A percentile compares a stretch with the other conserved stretches of the same genome.
Evolutionary conservation across 768 basidiomycete genomes (phyloP).

Genomic region (Goffeauzyma gilvescens): DNA sequence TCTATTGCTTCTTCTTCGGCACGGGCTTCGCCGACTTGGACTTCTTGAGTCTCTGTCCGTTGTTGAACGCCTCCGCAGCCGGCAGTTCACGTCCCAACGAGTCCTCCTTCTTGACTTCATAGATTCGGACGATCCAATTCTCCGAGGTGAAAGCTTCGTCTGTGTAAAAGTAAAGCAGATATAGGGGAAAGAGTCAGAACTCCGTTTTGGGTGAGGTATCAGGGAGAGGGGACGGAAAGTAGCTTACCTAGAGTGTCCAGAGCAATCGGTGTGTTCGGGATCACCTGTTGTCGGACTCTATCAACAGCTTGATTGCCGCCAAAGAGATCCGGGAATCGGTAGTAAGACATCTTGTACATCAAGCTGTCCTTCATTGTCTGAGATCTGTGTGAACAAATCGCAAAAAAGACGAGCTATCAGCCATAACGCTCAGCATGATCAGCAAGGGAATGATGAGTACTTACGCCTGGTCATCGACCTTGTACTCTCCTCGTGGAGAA

Average conservation of each 20-base stretch:
- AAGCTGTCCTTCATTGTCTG: conserved; percentile 79
- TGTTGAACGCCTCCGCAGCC: conserved; percentile 61
- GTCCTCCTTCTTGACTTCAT: conserved; percentile 86
- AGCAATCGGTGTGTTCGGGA: conserved; percentile 58
- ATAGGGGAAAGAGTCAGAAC: neutral
- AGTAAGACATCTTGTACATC: conserved; percentile 99
- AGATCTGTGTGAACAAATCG: too few species aligned
- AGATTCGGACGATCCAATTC: conserved; percentile 99
- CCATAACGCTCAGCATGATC: neutral
- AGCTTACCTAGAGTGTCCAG: conserved; percentile 69
- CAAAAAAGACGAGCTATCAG: neutral
- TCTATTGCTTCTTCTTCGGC: conserved; percentile 13
- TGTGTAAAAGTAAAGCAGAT: conserved; percentile 23
- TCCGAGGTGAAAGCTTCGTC: conserved; percentile 98
- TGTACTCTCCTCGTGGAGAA: conserved; percentile 78
- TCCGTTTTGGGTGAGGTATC: neutral
- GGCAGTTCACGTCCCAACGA: conserved; percentile 73
- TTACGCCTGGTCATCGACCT: conserved; percentile 61
- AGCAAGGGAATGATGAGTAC: conserved; percentile 4
- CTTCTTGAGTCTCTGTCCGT: conserved; percentile 74
- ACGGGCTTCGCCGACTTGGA: conserved; percentile 11
- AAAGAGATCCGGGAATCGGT: conserved; percentile 75
- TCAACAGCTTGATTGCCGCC: conserved; percentile 57
- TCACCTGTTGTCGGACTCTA: conserved; percentile 67
- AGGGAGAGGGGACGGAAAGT: neutral